Base-by-base conservation (phyloP, 1,284 basidiomycete species). In the Marasmius oreades region DNA sequence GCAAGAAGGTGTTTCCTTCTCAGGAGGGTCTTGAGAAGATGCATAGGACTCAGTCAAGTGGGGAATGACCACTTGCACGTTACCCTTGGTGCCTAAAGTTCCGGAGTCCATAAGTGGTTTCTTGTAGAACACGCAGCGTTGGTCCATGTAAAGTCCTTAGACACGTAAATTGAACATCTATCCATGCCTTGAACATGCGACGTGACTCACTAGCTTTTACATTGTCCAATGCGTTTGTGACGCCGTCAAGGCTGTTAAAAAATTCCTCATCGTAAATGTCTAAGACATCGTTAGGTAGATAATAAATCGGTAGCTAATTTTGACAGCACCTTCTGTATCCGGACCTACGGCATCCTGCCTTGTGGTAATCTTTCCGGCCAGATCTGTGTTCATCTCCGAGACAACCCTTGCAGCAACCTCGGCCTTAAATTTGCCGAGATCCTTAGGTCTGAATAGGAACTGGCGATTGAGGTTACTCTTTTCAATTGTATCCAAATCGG, bases 201-300 rank as follows among this genome's bases (percentile, higher is more conserved):
- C 12, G 52, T 36, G 31, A 79, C 89, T 69, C 71, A 92, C 95
- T 92, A 60, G 97, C 95, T 76, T 90, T 84, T 57, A 99, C 89
- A 62, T 99, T 99, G 76, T 99, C 97, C 58, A 99, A 77, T n/a
- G 98, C 97, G 70, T 99, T 99, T n/a, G 97, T 99, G 4, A 99
- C 95, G 58, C 93, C 93, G 64, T 98, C 93, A 42, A 99, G 83
- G 54, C 77, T 76, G 42, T 80, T 83, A 68, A 98, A 99, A 79
- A 99, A 98, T 24, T 81, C 81, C 62, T 96, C 90, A 53, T 90
- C 88, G 66, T 98, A 99, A 46, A 95, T 76, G 65, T 90, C 95
- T 95, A 66, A 18, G 20, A 8, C 18, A n/a, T 12, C 51, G n/a
- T 22, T 42, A 44, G 34, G 55, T 43, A 55, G 56, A 50, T 55